Evolutionary conservation across 1,284 basidiomycete species (phyloP), one percentile per base, ranked within the genome.

Genomic region (Rhodofomes roseus): DNA sequence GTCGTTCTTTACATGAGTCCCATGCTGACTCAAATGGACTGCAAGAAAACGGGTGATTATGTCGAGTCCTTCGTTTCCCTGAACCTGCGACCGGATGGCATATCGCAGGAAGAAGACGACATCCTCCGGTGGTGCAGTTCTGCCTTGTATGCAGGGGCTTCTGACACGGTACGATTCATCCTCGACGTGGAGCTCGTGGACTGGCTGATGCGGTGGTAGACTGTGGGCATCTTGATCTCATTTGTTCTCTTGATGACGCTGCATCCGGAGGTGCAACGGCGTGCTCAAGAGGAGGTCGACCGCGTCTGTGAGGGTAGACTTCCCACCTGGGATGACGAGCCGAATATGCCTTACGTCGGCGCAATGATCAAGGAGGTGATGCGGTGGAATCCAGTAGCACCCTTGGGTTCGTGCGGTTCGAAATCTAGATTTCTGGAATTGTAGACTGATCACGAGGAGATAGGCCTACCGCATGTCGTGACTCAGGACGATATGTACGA

Each of bases 141-240:
- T 7, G 73, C 71, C 0, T 64, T 79, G 20, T 80, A 77, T 60
- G 62, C 70, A 29, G 81, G 77, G 4, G 81, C 79, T 25, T 76
- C 79, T 18, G 63, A 64, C 23, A 62, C 63, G 20, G 62, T 63
- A 23, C 20, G 59, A 14, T 37, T 51, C 4, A 55, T n/a, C 12
- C 39, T 4, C 37, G 20, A 20, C 4, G 12, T 25, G 14, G 14
- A 23, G 31, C 31, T 34, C 31, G n/a, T n/a, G 16, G 11, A 14
- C 29, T 43, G 36, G 14, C 22, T 23, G 2, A 46, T 27, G 11
- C 31, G 4, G 2, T 46, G 44, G 6, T 23, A 58, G 57, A 22
- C 27, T 8, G 57, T 54, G 7, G 57, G 40, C 31, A 37, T 54
- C 16, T 7, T 58, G 9, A 55, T 54, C 2, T 60, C 61, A 2